These are phyloP conservation scores for Acanthamoeba culbertsoni DNA, from an alignment of 208 protist species.

Conservation along the genomic window DNA sequence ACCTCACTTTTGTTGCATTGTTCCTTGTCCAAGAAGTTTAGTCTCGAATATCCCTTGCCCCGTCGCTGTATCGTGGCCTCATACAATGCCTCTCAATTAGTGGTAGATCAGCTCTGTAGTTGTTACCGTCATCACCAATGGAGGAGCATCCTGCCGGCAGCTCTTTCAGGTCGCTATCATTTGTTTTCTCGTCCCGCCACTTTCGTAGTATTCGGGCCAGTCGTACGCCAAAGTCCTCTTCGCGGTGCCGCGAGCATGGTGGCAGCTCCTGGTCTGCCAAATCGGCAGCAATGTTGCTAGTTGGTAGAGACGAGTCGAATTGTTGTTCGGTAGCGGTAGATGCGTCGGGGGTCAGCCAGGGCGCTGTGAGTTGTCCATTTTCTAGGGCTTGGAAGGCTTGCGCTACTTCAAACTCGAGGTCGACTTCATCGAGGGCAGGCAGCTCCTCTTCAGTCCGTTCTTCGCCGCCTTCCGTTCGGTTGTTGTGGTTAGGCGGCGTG, in stretches of 20 bases:
- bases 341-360: background rate
- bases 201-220: background rate
- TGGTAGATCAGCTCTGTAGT: too few relatives aligned
- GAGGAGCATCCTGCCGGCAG: too few relatives aligned
- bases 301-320: background rate
- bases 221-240: background rate
- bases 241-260: too few relatives aligned
- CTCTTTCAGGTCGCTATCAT: background rate
- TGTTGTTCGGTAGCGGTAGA: background rate
- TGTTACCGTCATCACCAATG: too few relatives aligned
- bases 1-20: background rate
- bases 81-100: too few relatives aligned
- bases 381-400: slow-evolving; percentile 10
- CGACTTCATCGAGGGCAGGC: background rate
- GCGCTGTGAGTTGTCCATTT: background rate
- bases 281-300: background rate
- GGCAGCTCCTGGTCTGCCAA: background rate
- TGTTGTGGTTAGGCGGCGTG: background rate
- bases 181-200: background rate
- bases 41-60: background rate
- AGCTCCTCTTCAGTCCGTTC: background rate
- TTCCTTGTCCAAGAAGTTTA: background rate
- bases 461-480: background rate
- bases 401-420: background rate
- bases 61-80: too few relatives aligned